Conservation (phyloP, 1,284 basidiomycete genomes). For the Boletus albobrunnescens region DNA sequence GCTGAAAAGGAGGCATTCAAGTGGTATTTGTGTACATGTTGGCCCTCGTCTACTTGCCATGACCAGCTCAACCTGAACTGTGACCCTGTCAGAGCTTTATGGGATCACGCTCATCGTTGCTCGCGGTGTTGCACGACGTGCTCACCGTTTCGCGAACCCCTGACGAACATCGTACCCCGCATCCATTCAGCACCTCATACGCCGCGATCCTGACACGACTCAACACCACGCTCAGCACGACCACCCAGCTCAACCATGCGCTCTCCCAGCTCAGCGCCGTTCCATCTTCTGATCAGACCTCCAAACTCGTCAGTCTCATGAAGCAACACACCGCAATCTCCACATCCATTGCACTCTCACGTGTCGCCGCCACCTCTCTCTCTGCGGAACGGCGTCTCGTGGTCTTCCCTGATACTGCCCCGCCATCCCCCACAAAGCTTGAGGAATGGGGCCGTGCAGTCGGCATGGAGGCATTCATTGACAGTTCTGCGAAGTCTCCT, state of each 20-base stretch:
- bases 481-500: slow-evolving; percentile 40
- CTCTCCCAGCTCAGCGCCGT: slow-evolving; percentile 47
- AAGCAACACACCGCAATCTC: slow-evolving; percentile 57
- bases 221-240: slow-evolving; percentile 47
- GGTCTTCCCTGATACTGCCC: slow-evolving; percentile 29
- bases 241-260: slow-evolving; percentile 50
- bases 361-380: slow-evolving; percentile 22
- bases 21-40: too few species aligned
- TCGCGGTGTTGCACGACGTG: slow-evolving; percentile 28
- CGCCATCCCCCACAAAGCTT: slow-evolving; percentile 41
- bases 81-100: too few species aligned
- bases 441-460: slow-evolving; percentile 55
- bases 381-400: slow-evolving; percentile 16
- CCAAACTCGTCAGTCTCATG: slow-evolving; percentile 62
- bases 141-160: slow-evolving; percentile 17
- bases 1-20: not conserved
- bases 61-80: too few species aligned
- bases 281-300: slow-evolving; percentile 46
- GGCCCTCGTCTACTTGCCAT: too few species aligned
- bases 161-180: slow-evolving; percentile 32
- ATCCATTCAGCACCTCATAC: slow-evolving; percentile 49
- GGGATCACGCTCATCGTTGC: slow-evolving; percentile 22
- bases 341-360: slow-evolving; percentile 27
- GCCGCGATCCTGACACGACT: slow-evolving; percentile 43
- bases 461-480: slow-evolving; percentile 72